Percentiles rank a stretch among this genome's conserved stretches.
These are phyloP conservation scores for Phoma herbarum DNA, from an alignment of 2,329 filamentous ascomycete species.

Conservation along the genomic window DNA sequence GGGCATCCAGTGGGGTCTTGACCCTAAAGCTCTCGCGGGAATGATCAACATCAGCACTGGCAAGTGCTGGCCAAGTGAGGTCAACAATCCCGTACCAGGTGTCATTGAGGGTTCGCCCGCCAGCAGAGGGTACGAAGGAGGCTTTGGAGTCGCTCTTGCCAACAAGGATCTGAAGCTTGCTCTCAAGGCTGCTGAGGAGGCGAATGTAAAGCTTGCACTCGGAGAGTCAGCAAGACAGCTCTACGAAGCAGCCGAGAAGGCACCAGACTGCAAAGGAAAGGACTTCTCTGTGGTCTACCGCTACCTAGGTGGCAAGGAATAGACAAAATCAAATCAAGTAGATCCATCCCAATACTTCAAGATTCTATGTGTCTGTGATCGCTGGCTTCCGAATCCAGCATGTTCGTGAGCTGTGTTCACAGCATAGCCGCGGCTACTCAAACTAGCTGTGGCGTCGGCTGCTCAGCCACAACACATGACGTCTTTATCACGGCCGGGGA, in stretches of 20 bases:
- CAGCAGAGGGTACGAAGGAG: slow-evolving; percentile 70
- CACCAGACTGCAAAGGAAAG: slow-evolving; percentile 56
- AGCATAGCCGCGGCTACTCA: slow-evolving; percentile 3
- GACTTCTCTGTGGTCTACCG: slow-evolving; percentile 62
- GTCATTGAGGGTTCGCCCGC: slow-evolving; percentile 81
- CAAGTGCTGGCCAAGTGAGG: slow-evolving; percentile 93
- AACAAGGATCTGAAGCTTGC: slow-evolving; percentile 61
- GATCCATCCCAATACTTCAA: neutral
- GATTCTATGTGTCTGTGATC: neutral
- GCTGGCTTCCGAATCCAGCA: slow-evolving; percentile 1
- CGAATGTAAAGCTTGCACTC: slow-evolving; percentile 56
- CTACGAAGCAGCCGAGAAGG: slow-evolving; percentile 56
- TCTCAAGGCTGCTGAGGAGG: slow-evolving; percentile 56
- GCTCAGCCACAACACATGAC: slow-evolving; percentile 20
- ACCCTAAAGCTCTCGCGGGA: slow-evolving; percentile 74
- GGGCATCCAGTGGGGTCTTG: slow-evolving; percentile 69
- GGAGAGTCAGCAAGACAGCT: slow-evolving; percentile 56
- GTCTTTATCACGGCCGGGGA: slow-evolving; percentile 12
- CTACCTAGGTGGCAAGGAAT: slow-evolving; percentile 59
- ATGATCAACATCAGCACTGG: slow-evolving; percentile 95
- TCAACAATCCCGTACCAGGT: slow-evolving; percentile 93
- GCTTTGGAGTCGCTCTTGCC: slow-evolving; percentile 60
- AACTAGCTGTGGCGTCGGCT: neutral
- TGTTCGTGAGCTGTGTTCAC: neutral
- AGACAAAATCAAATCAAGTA: slow-evolving; percentile 17